phyloP scores from a whole-genome alignment of 2,329 filamentous ascomycete genomes.

The Stachybotrys elegans region DNA sequence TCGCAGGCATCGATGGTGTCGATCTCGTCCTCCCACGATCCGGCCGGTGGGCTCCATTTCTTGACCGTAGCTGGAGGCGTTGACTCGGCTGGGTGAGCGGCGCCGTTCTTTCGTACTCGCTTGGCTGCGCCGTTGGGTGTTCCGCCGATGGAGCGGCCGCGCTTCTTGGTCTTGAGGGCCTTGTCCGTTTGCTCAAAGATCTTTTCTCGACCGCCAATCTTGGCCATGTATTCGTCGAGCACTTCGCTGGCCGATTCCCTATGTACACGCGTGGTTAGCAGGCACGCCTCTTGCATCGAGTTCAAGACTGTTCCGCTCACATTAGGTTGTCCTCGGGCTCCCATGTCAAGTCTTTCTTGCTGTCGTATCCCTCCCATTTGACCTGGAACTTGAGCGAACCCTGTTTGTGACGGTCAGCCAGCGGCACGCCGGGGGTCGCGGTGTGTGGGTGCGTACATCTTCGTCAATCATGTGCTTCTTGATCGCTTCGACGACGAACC shows the following conservation, averaged over 20 bases:
- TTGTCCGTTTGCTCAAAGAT: slow-evolving; percentile 47
- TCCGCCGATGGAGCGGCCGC: slow-evolving; percentile 42
- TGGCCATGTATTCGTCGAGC: slow-evolving; percentile 58
- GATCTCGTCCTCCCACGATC: slow-evolving; percentile 74
- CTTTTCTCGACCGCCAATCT: slow-evolving; percentile 57
- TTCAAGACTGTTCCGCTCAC: slow-evolving; percentile 15
- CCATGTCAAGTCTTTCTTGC: slow-evolving; percentile 69
- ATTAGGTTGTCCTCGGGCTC: slow-evolving; percentile 64
- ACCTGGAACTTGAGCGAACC: slow-evolving; percentile 60
- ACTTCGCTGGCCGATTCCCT: slow-evolving; percentile 56
- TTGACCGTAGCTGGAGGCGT: slow-evolving; percentile 42
- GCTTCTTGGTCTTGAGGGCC: slow-evolving; percentile 52
- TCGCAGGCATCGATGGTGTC: slow-evolving; percentile 67
- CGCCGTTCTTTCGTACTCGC: slow-evolving; percentile 39
- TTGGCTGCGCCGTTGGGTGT: slow-evolving; percentile 35
- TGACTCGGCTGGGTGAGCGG: slow-evolving; percentile 43
- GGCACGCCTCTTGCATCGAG: neutral
- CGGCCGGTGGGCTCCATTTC: slow-evolving; percentile 63
- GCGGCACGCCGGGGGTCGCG: neutral
- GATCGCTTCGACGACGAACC: slow-evolving; percentile 73
- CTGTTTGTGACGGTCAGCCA: slow-evolving; percentile 20
- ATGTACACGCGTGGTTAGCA: neutral
- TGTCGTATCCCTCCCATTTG: slow-evolving; percentile 76
- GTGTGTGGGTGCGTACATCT: slow-evolving; percentile 37
- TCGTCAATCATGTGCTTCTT: slow-evolving; percentile 57